Percentiles rank a stretch among this genome's conserved stretches.
Conservation (phyloP, 1,139 yeast species). For the Yamadazyma triangularis region DNA sequence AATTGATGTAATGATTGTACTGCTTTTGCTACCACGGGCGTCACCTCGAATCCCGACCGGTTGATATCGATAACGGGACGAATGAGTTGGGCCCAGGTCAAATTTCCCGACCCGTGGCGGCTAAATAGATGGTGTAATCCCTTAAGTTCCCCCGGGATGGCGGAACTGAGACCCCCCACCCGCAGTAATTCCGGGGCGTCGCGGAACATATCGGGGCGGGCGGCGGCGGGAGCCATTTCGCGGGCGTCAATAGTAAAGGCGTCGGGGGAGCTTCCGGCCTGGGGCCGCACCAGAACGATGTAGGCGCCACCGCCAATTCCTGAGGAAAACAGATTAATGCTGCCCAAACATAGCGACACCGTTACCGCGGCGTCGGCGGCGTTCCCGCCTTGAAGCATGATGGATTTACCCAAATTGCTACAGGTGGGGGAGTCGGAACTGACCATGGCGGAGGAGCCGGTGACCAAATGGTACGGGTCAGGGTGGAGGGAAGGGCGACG, state of each 20-base stretch:
- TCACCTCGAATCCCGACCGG: conserved; percentile 61
- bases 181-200: conserved; percentile 43
- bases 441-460: conserved; percentile 58
- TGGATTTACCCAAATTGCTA: conserved; percentile 61
- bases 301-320: conserved; percentile 95
- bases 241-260: conserved; percentile 74
- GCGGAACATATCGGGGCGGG: conserved; percentile 65
- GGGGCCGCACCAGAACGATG: conserved; percentile 52
- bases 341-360: conserved; percentile 83
- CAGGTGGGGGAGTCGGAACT: conserved; percentile 73
- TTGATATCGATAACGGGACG: conserved; percentile 73
- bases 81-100: conserved; percentile 70
- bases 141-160: conserved; percentile 83
- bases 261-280: conserved; percentile 31
- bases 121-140: conserved; percentile 64
- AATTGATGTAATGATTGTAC: too few relatives aligned
- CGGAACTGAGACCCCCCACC: conserved; percentile 82
- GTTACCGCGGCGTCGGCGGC: conserved; percentile 96
- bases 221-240: conserved; percentile 73
- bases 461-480: conserved; percentile 20
- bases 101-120: conserved; percentile 63
- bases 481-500: conserved; percentile 32
- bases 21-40: conserved; percentile 7
- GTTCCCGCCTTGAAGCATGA: conserved; percentile 58
- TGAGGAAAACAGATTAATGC: conserved; percentile 74